Base-by-base conservation (phyloP, 1,284 basidiomycete genomes). In the Cutaneotrichosporon sp. region DNA sequence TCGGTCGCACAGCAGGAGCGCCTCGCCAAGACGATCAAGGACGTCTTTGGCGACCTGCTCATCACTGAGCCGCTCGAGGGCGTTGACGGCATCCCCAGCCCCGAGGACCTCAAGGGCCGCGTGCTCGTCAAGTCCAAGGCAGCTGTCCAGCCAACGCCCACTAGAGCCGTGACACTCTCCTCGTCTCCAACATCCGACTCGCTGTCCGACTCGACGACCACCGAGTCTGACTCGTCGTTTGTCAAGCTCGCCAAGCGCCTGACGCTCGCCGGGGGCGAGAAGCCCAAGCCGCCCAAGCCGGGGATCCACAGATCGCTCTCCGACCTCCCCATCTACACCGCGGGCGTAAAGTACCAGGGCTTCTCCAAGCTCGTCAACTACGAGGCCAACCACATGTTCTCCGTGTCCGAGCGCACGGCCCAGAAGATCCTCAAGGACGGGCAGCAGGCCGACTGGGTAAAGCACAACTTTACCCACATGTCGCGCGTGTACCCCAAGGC, bases 271-370 rank as follows among this genome's bases (percentile, higher is more conserved):
- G 25, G 57, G 1, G 49, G 36, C 2, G 65, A 47, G 22, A 53
- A 53, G 51, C 33, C 51, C 33, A 34, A 34, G 22, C n/a, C 50
- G n/a, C 54, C 57, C 42, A 56, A 50, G 56, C 62, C 24, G 59
- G 67, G 29, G 73, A 92, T 95, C 86, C 91, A 92, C 0, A 75
- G 85, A 18, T 82, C 83, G 3, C 84, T 99, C 1, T 85, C 87
- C 1, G 84, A 85, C 0, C 84, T 98, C 16, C 84, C 98, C 10
- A 88, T 99, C 22, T 99, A 99, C 78, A 97, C 95, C 2, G 87
- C 95, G 47, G 97, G 95, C 13, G 94, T 99, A 69, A 95, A 95
- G 77, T 97, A 89, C 70, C 88, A 89, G 43, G 95, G 95, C 0
- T 86, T 99, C 75, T 92, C 93, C 80, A 90, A 92, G 79, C 89